Base-by-base conservation (phyloP, 139 green algal genomes). In the Edaphochlamys debaryana region DNA sequence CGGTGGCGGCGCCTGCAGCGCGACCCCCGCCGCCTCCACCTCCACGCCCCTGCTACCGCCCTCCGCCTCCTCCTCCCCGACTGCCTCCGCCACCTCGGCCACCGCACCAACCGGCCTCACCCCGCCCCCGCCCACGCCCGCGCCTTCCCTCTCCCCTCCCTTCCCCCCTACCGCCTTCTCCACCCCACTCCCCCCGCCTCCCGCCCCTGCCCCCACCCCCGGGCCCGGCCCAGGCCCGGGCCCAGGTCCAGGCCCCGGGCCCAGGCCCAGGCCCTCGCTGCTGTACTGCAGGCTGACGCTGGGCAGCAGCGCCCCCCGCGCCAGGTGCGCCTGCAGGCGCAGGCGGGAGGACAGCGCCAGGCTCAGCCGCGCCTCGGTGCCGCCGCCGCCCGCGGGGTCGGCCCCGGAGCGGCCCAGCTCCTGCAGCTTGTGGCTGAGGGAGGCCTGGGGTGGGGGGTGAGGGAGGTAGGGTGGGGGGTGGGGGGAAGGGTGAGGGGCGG, bases 271-370 rank as follows among this genome's bases (percentile, higher is more conserved):
- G 2, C 88, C 89, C 80, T 93, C 91, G 66, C 86, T 91, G 48
- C 76, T 93, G 83, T 94, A 98, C 87, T 98, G 93, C 70, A 99
- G 95, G 40, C 96, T 81, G 15, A 99, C 79, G 19, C 86, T 93
- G 17, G 95, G 90, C 64, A 93, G 89, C 32, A 92, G 89, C 9
- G 92, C 82, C 11, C 91, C 85, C 13, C 90, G 89, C 5, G 86
- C 79, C 48, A 96, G 91, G 60, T 95, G 95, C 78, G 97, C 94
- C 69, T 96, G 94, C 89, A 99, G 92, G 42, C 95, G 88, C 77
- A 98, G 80, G 73, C 93, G 91, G 62, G 66, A 76, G 77, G 81
- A 97, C 30, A 99, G 87, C 37, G 93, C 89, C 84, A 98, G 98
- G 23, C 94, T 94, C 15, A 99, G 86, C 4, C 90, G 93, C 85